Conservation (phyloP, 129 eudicot species). For the Artemisia tridentata region DNA sequence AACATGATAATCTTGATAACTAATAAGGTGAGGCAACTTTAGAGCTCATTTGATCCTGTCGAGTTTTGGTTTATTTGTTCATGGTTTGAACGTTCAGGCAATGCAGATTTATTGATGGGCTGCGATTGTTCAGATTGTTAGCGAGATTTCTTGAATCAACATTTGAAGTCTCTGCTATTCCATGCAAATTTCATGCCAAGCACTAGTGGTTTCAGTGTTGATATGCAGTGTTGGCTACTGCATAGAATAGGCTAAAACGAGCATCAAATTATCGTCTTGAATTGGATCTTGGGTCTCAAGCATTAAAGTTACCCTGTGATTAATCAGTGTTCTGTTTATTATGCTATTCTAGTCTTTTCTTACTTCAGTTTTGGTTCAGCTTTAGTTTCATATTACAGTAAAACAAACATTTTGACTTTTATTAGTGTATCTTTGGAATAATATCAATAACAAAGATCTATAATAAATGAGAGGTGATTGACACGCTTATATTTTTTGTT, state of each 20-base stretch:
- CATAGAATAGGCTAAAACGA: neutral
- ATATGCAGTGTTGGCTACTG: neutral
- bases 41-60: slow-evolving; percentile 18
- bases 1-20: slow-evolving; percentile 11
- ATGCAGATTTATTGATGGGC: neutral
- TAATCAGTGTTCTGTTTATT: neutral
- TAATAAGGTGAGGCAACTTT: slow-evolving; percentile 11
- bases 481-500: no score
- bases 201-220: neutral
- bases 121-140: neutral
- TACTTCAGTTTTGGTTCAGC: neutral
- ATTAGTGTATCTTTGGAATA: no score
- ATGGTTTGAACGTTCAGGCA: neutral
- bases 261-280: neutral
- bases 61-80: neutral
- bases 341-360: neutral
- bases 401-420: neutral
- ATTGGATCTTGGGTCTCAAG: neutral
- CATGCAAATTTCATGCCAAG: neutral
- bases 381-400: neutral
- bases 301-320: neutral
- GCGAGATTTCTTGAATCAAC: no score
- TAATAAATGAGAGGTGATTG: no score
- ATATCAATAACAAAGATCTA: neutral
- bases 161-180: neutral